Percentiles rank a stretch among this genome's conserved stretches.
These are phyloP conservation scores for Tillandsia leiboldiana DNA, from an alignment of 176 grass and related monocot genomes.

Conservation along the genomic window DNA sequence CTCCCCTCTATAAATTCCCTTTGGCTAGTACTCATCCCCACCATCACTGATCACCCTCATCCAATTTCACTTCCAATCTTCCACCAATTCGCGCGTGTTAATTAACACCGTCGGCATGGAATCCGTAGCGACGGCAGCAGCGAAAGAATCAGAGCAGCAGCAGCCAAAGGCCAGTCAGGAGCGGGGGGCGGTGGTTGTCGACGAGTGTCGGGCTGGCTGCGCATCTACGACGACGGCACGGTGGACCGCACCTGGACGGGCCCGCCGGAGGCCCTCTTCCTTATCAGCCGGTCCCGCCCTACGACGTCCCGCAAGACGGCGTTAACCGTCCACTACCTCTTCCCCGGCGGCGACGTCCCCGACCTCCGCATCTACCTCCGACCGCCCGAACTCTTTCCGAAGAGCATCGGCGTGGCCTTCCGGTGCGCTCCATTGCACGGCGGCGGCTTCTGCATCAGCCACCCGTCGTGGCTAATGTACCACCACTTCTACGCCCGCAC, in stretches of 20 bases:
- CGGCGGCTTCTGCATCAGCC: conserved; percentile 83
- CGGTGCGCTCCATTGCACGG: conserved; percentile 66
- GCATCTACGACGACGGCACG: conserved; percentile 56
- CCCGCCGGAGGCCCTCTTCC: conserved; percentile 44
- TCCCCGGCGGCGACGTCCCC: conserved; percentile 46
- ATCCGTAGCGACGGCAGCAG: background rate
- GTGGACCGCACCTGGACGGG: conserved; percentile 84
- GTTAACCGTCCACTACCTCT: conserved; percentile 78
- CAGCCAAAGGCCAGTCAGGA: background rate
- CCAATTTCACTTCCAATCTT: too few relatives aligned
- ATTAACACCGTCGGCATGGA: too few relatives aligned
- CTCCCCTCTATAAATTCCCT: too few relatives aligned
- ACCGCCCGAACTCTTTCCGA: background rate
- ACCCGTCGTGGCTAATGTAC: conserved; percentile 64
- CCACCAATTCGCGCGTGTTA: too few relatives aligned
- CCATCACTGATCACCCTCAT: too few relatives aligned
- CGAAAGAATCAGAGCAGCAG: background rate
- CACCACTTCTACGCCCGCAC: conserved; percentile 68
- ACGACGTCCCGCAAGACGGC: conserved; percentile 32
- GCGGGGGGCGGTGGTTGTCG: conserved; percentile 32
- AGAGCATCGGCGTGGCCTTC: conserved; percentile 8
- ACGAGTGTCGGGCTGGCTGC: conserved; percentile 82
- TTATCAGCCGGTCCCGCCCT: conserved; percentile 51
- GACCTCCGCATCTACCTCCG: conserved; percentile 64
- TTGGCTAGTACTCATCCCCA: too few relatives aligned